Conservation (phyloP, 176 grass and related monocot genomes). For the Pontederia crassipes region DNA sequence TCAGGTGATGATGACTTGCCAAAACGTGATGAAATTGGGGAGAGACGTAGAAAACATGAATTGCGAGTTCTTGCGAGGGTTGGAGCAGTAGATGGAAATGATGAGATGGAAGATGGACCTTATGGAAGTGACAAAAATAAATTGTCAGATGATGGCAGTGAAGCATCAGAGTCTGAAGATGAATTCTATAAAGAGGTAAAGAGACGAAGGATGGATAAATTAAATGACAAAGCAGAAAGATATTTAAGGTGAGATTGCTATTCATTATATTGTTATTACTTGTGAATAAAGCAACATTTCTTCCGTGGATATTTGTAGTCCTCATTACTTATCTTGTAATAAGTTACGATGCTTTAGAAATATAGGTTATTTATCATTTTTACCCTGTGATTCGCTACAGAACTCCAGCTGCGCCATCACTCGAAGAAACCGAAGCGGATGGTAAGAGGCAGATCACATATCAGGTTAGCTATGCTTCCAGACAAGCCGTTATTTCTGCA, state of each 20-base stretch:
- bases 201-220: constrained; percentile 42
- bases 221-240: constrained; percentile 39
- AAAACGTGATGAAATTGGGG: constrained; percentile 86
- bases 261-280: neutral
- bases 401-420: constrained; percentile 17
- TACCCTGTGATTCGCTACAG: constrained; percentile 23
- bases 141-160: constrained; percentile 13
- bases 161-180: constrained; percentile 44
- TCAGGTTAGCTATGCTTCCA: constrained; percentile 44
- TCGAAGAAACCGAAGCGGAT: constrained; percentile 53
- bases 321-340: neutral
- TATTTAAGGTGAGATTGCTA: constrained; percentile 28
- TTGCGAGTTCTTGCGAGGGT: constrained; percentile 68
- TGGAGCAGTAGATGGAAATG: constrained; percentile 40
- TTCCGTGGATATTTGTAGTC: neutral
- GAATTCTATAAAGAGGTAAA: constrained; percentile 78
- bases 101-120: constrained; percentile 23
- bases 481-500: neutral
- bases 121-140: constrained; percentile 14
- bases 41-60: constrained; percentile 73
- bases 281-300: neutral
- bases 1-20: constrained; percentile 96
- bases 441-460: constrained; percentile 86
- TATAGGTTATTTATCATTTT: neutral
- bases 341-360: neutral